A percentile compares a stretch with the other conserved stretches of the same genome.
Conservation (phyloP, 345 rosid genomes). For the Geranium rotundifolium region DNA sequence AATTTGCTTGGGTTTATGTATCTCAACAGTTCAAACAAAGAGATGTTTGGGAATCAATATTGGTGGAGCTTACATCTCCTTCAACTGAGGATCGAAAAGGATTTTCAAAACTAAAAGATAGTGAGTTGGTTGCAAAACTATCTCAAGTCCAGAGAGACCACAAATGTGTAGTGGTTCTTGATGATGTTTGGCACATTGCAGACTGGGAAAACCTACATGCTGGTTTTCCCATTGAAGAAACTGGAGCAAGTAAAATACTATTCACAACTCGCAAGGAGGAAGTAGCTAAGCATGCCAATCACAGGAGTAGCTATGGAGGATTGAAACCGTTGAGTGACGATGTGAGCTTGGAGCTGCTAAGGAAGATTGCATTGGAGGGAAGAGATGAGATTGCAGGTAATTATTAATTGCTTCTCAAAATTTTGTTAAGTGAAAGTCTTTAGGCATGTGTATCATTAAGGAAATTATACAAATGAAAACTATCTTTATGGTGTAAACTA, state of each 20-base stretch:
- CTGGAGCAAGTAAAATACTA: slow-evolving; percentile 24
- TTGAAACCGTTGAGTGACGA: background rate
- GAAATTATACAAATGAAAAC: too few relatives aligned
- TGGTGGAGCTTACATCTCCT: slow-evolving; percentile 16
- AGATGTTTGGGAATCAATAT: slow-evolving; percentile 20
- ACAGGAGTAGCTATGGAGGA: background rate
- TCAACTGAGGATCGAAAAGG: slow-evolving; percentile 13
- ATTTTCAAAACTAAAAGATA: slow-evolving; percentile 20
- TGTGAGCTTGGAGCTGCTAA: background rate
- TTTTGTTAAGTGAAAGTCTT: too few relatives aligned
- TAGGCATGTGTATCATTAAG: too few relatives aligned
- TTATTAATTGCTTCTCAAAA: too few relatives aligned
- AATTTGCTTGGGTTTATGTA: slow-evolving; percentile 29
- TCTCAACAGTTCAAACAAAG: slow-evolving; percentile 22
- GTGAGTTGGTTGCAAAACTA: slow-evolving; percentile 16
- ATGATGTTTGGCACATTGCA: slow-evolving; percentile 25
- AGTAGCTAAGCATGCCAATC: background rate
- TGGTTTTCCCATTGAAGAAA: slow-evolving; percentile 10
- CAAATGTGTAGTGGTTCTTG: slow-evolving; percentile 28
- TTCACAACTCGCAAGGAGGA: slow-evolving; percentile 11
- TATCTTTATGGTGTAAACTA: too few relatives aligned
- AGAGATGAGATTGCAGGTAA: background rate
- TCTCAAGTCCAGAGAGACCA: slow-evolving; percentile 4
- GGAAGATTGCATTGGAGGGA: background rate
- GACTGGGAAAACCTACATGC: slow-evolving; percentile 22